Conservation (phyloP, 768 basidiomycete genomes). For the Phaeotremella fagi region DNA sequence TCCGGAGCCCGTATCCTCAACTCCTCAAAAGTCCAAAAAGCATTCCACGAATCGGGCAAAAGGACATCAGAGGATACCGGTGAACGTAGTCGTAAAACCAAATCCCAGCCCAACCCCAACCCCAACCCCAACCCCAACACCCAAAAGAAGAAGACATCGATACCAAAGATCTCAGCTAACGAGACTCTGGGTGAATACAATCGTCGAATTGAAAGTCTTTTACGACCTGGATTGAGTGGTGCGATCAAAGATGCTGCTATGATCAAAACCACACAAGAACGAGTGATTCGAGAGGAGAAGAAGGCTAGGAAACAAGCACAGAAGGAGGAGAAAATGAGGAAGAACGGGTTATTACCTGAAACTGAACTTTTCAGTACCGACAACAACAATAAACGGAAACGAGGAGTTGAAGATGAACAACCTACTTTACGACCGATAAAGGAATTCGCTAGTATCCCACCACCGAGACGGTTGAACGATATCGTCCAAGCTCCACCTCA, state of each 20-base stretch:
- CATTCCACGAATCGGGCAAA: slow-evolving; percentile 26
- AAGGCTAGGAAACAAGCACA: slow-evolving; percentile 17
- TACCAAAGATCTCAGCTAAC: slow-evolving; percentile 32
- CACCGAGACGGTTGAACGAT: slow-evolving; percentile 35
- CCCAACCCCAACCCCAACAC: not conserved
- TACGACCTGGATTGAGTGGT: slow-evolving; percentile 38
- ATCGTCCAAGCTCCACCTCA: slow-evolving; percentile 43
- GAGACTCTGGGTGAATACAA: slow-evolving; percentile 45
- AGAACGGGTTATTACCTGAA: slow-evolving; percentile 21
- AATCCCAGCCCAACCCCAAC: not conserved
- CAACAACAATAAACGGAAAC: slow-evolving; percentile 8
- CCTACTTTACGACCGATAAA: slow-evolving; percentile 12
- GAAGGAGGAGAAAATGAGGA: slow-evolving; percentile 19
- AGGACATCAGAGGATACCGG: slow-evolving; percentile 31
- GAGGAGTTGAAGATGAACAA: slow-evolving; percentile 8
- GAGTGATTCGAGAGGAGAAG: slow-evolving; percentile 22
- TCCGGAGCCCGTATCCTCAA: slow-evolving; percentile 38
- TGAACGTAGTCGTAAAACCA: slow-evolving; percentile 4
- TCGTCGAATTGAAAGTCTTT: slow-evolving; percentile 37
- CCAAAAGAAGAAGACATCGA: slow-evolving; percentile 2
- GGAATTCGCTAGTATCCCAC: slow-evolving; percentile 24
- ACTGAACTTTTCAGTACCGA: not conserved
- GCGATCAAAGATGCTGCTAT: slow-evolving; percentile 40
- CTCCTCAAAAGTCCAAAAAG: slow-evolving; percentile 21
- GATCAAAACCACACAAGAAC: slow-evolving; percentile 23